Base-by-base conservation (phyloP, 305 asterid species). In the Vinca major region DNA sequence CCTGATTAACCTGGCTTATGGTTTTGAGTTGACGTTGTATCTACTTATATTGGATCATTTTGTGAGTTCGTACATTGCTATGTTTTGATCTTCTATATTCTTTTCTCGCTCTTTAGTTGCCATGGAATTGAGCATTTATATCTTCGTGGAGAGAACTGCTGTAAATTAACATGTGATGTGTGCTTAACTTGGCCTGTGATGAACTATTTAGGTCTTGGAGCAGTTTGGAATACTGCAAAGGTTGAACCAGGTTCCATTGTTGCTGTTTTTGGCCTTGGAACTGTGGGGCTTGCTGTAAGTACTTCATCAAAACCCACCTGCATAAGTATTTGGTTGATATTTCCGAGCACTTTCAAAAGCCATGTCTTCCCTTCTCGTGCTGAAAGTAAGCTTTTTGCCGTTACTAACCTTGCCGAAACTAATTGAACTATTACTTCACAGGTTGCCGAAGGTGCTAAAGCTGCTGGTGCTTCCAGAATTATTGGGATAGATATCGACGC, bases 381-480 rank as follows among this genome's bases (percentile, higher is more conserved):
- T 37, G 13, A 61, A 61, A 37, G 26, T 37, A 16, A 3, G 48
- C 14, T 1, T 33, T 57, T 4, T 57, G 43, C 26, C 3, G 19
- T 57, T 57, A 57, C 43, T 57, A 13, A 33, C 10, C 8, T 20
- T 57, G 12, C 17, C 19, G 12, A 14, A 5, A 4, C 3, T 39
- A 37, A 68, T 74, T 61, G 58, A 44, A 45, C 26, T 61, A 57
- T 68, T 78, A 63, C 64, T 50, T 47, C 66, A 65, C 83, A 94
- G 97, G 99, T 94, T 76, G 99, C 99, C 4, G 98, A 94, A 86
- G 99, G 99, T 81, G 98, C 99, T 66, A 94, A 91, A 80, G 76
- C 96, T 78, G 96, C 98, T 79, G 99, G 99, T 65, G 98, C 99
- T 67, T 88, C 99, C 54, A 85, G 98, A 69, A 72, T 94, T 65